A percentile compares a stretch with the other conserved stretches of the same genome.
These are phyloP conservation scores for Ogataea siamensis DNA, from an alignment of 805 yeast species.

Conservation along the genomic window DNA sequence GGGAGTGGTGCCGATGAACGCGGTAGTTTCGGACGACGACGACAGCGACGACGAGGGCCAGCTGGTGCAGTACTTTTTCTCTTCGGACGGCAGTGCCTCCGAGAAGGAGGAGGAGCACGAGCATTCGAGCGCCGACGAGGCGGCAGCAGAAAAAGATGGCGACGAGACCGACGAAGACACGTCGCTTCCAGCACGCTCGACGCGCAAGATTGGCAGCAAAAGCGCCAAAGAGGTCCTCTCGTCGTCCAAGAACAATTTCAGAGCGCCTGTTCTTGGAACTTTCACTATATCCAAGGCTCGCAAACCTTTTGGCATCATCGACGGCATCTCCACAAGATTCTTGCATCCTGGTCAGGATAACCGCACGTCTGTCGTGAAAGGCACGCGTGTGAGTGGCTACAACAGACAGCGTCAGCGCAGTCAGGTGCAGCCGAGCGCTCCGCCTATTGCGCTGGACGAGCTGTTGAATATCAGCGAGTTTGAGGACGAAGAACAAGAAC, in stretches of 20 bases:
- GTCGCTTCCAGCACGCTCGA: conserved; percentile 70
- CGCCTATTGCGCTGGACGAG: conserved; percentile 60
- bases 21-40: conserved; percentile 23
- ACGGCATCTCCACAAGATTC: conserved; percentile 88
- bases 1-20: conserved; percentile 17
- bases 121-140: conserved; percentile 16
- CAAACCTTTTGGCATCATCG: conserved; percentile 91
- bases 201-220: conserved; percentile 65
- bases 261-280: conserved; percentile 91
- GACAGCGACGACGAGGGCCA: conserved; percentile 37
- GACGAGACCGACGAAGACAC: conserved; percentile 94
- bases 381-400: conserved; percentile 14
- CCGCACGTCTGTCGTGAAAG: conserved; percentile 27
- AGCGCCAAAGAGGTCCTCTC: conserved; percentile 93
- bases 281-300: conserved; percentile 74
- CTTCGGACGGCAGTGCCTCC: conserved; percentile 28
- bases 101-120: conserved; percentile 23
- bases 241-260: conserved; percentile 75
- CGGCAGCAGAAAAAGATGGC: conserved; percentile 38
- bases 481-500: conserved; percentile 68
- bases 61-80: conserved; percentile 72
- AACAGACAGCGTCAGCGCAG: conserved; percentile 5
- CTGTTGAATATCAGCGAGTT: conserved; percentile 83
- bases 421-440: conserved; percentile 11
- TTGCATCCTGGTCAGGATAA: conserved; percentile 46